Base-by-base conservation (phyloP, 2,329 filamentous ascomycete genomes). In the Alternaria metachromatica region DNA sequence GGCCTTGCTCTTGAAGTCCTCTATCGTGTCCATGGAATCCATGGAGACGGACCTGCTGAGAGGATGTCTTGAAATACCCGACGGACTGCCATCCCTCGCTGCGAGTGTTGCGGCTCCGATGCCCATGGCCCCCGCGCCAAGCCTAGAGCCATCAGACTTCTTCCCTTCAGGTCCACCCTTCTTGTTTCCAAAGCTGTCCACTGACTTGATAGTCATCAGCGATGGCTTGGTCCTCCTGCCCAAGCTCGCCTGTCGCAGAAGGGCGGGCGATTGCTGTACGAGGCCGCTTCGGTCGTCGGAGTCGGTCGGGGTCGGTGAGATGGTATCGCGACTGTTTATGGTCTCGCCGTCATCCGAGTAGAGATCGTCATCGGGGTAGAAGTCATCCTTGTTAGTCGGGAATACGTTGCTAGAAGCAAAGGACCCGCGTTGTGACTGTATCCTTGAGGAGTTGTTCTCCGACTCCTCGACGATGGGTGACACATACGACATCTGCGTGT, bases 321-420 rank as follows among this genome's bases (percentile, higher is more conserved):
- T 64, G 18, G 70, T 71, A 2, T 71, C 75, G 45, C 75, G 73
- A 7, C 76, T 77, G 10, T 68, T 74, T 28, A 78, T 71, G n/a
- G 75, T 76, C n/a, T 76, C 74, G 13, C 81, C 80, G 12, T 81
- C 78, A 23, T 82, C 80, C 4, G 78, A 80, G 13, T 70, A 74
- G 8, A 74, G 63, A 9, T 69, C 74, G 20, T 77, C 78, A 45
- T 82, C 78, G 5, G 78, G 67, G 63, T 84, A 83, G 59, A 76
- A 82, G 33, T 80, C 80, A 6, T 80, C 76, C 4, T 74, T 73
- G 44, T 80, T 72, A 25, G 79, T 78, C 0, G 84, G 83, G 43
- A 85, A 84, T 0, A 82, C 83, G 63, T 82, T 84, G 65, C 83
- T 85, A 23, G 83, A 85, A 18, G 83, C 82, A 60, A 80, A 84